Evolutionary conservation across 352 stramenopile genomes (phyloP).

Genomic region (Globisporangium mamillatum): DNA sequence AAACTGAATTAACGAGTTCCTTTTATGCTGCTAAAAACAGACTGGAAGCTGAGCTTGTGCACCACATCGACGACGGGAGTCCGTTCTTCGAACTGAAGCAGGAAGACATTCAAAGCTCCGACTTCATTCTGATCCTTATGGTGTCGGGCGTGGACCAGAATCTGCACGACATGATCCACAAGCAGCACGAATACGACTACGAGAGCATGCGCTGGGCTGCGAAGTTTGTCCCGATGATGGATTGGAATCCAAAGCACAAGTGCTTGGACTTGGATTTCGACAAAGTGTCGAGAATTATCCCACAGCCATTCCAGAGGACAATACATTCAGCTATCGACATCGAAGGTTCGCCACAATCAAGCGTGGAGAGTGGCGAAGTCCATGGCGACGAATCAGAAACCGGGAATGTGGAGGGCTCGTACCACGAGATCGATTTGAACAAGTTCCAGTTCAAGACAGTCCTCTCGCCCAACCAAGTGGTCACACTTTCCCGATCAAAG

Average conservation of each 20-base stretch:
- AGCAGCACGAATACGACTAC: conserved; percentile 45
- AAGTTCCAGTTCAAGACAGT: conserved; percentile 11
- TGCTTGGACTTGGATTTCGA: conserved; percentile 43
- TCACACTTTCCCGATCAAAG: not conserved
- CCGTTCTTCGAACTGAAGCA: conserved; percentile 41
- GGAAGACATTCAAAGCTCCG: conserved; percentile 30
- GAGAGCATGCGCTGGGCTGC: conserved; percentile 40
- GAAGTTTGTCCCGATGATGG: conserved; percentile 38
- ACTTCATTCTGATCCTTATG: conserved; percentile 57
- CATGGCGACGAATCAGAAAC: conserved; percentile 3
- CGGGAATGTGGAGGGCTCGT: conserved; percentile 5
- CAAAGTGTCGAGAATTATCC: conserved; percentile 33
- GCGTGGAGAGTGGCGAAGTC: not conserved
- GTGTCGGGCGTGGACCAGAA: conserved; percentile 59
- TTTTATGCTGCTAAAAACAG: conserved; percentile 16
- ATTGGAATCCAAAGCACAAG: conserved; percentile 32
- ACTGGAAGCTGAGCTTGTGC: conserved; percentile 50
- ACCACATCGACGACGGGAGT: conserved; percentile 38
- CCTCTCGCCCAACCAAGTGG: not conserved
- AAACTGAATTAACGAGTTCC: not conserved
- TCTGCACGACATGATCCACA: conserved; percentile 55
- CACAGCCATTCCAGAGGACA: conserved; percentile 13
- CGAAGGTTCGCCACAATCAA: conserved; percentile 11
- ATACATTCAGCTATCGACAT: conserved; percentile 17
- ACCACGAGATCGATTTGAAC: conserved; percentile 12